These are phyloP conservation scores for Starmerella riodocensis DNA, from an alignment of 805 yeast species.

Conservation along the genomic window DNA sequence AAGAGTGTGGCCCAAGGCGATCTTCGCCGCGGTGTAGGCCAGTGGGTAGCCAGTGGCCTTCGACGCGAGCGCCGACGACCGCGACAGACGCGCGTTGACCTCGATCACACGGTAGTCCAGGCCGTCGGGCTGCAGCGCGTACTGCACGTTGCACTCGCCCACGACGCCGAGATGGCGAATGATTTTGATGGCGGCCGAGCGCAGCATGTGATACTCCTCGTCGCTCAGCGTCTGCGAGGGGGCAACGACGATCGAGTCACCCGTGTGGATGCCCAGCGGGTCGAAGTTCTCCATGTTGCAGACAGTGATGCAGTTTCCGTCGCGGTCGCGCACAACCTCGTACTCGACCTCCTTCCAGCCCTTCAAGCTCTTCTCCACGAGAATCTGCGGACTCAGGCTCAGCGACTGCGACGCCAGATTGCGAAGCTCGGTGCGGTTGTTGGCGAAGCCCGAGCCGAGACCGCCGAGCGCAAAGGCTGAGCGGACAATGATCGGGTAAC, in stretches of 20 bases:
- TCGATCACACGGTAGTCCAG: slow-evolving; percentile 92
- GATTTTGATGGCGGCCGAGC: slow-evolving; percentile 93
- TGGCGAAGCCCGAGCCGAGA: slow-evolving; percentile 93
- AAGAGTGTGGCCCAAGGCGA: slow-evolving; percentile 85
- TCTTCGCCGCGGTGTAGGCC: slow-evolving; percentile 97
- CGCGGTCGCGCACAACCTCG: slow-evolving; percentile 94
- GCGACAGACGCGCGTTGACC: slow-evolving; percentile 91
- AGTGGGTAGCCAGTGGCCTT: slow-evolving; percentile 98
- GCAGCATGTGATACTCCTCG: slow-evolving; percentile 94
- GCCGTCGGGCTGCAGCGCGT: slow-evolving; percentile 91
- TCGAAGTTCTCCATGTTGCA: slow-evolving; percentile 99
- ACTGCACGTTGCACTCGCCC: slow-evolving; percentile 98
- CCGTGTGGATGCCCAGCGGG: slow-evolving; percentile 96
- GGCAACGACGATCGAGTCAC: slow-evolving; percentile 97
- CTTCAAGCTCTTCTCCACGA: slow-evolving; percentile 91
- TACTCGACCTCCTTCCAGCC: slow-evolving; percentile 99
- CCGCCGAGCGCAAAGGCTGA: slow-evolving; percentile 97
- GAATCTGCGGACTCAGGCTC: slow-evolving; percentile 82
- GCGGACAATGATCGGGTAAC: slow-evolving; percentile 93
- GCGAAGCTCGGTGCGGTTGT: slow-evolving; percentile 64
- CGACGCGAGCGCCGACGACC: slow-evolving; percentile 95
- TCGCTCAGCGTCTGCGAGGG: slow-evolving; percentile 96
- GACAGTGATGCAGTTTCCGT: slow-evolving; percentile 93
- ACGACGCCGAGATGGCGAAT: slow-evolving; percentile 97
- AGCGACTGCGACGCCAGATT: slow-evolving; percentile 82